Evolutionary conservation across 2,329 filamentous ascomycete genomes (phyloP).

Genomic region (Ophiocordyceps camponoti-leonardi): DNA sequence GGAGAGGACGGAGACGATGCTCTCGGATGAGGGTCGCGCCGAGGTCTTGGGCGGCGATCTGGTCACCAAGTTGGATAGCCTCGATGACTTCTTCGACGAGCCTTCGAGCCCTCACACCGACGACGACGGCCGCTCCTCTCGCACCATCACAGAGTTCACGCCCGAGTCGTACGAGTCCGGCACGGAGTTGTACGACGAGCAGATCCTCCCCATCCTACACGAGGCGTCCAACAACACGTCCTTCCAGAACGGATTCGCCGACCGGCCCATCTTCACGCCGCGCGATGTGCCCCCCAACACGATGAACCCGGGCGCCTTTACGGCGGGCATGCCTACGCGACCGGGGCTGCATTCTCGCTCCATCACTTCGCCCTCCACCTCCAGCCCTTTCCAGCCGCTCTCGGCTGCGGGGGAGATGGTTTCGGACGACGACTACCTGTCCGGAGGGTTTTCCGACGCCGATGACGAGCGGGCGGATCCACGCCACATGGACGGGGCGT

Average conservation of each 20-base stretch:
- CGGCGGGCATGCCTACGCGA: slow-evolving; percentile 26
- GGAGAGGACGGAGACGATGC: slow-evolving; percentile 77
- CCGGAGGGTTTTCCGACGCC: slow-evolving; percentile 65
- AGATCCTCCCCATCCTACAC: slow-evolving; percentile 77
- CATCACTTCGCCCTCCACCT: slow-evolving; percentile 60
- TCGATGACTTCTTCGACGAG: slow-evolving; percentile 73
- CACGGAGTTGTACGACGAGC: slow-evolving; percentile 79
- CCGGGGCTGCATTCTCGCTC: slow-evolving; percentile 66
- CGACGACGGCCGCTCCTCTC: slow-evolving; percentile 42
- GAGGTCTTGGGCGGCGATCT: slow-evolving; percentile 61
- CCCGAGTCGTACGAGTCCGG: slow-evolving; percentile 53
- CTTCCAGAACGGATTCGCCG: slow-evolving; percentile 79
- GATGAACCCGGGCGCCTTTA: slow-evolving; percentile 46
- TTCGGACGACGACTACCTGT: slow-evolving; percentile 60
- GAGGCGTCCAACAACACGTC: slow-evolving; percentile 66
- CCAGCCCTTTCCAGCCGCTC: slow-evolving; percentile 31
- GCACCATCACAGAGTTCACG: slow-evolving; percentile 47
- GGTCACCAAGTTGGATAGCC: slow-evolving; percentile 59
- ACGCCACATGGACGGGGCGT: slow-evolving; percentile 26
- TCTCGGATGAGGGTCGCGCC: slow-evolving; percentile 63
- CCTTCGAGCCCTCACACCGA: slow-evolving; percentile 38
- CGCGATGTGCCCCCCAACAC: slow-evolving; percentile 43
- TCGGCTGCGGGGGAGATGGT: slow-evolving; percentile 41
- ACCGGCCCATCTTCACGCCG: slow-evolving; percentile 44
- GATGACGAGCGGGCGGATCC: slow-evolving; percentile 37